A percentile compares a stretch with the other conserved stretches of the same genome.
These are phyloP conservation scores for Tuber melanosporum DNA, from an alignment of 495 filamentous ascomycete genomes.

Conservation along the genomic window DNA sequence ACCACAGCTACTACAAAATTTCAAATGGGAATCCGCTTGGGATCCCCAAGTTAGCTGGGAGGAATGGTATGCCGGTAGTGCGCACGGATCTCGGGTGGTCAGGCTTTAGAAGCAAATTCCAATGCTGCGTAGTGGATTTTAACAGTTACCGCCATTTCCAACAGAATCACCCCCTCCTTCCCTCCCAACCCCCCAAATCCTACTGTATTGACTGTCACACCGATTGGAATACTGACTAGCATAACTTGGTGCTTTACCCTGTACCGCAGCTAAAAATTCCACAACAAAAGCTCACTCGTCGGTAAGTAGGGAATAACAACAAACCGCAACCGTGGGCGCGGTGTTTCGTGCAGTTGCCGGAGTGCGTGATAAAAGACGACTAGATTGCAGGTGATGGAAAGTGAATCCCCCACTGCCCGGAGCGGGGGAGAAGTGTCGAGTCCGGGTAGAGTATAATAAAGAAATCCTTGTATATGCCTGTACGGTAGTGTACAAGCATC, in stretches of 20 bases:
- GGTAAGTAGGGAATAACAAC: background rate
- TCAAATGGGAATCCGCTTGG: background rate
- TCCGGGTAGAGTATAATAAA: background rate
- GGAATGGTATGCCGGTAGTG: background rate
- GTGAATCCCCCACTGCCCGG: too few species aligned
- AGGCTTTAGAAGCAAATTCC: background rate
- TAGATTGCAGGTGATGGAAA: too few species aligned
- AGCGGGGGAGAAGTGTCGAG: background rate
- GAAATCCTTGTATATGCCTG: background rate
- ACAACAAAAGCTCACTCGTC: background rate
- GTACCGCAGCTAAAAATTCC: background rate
- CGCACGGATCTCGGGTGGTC: background rate
- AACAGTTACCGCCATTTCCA: background rate
- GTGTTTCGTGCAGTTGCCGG: background rate
- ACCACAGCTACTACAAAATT: background rate
- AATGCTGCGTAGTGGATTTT: background rate
- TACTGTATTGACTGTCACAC: background rate
- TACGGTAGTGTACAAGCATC: background rate
- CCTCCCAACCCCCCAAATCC: background rate
- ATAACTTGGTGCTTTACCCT: background rate
- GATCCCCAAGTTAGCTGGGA: background rate
- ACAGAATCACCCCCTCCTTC: background rate
- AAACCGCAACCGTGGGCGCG: background rate
- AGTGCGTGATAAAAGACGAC: background rate
- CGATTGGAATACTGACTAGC: background rate